Evolutionary conservation across 139 green algal genomes (phyloP).

Genomic region (Astrephomene gubernaculifera): DNA sequence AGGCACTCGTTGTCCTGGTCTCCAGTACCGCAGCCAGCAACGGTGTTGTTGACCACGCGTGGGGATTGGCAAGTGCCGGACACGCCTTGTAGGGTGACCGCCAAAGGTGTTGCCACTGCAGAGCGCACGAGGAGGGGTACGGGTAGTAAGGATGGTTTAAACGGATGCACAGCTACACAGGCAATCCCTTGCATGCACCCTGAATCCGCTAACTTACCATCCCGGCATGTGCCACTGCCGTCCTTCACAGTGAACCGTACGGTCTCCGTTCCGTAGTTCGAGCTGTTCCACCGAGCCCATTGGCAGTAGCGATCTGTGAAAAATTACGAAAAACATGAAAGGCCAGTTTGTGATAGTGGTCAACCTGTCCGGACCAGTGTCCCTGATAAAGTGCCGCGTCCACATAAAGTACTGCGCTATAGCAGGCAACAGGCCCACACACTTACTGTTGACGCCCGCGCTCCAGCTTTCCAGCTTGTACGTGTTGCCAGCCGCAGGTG

Average conservation of each 20-base stretch:
- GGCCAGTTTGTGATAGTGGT: neutral
- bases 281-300: slow-evolving; percentile 1
- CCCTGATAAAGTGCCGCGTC: neutral
- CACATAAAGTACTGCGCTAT: neutral
- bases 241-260: slow-evolving; percentile 5
- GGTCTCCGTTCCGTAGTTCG: neutral
- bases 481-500: neutral
- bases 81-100: neutral
- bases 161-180: neutral
- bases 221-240: neutral
- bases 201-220: neutral
- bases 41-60: neutral
- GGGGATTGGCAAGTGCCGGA: neutral
- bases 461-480: neutral
- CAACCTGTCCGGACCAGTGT: neutral
- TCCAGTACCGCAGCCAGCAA: neutral
- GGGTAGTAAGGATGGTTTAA: neutral
- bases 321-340: neutral
- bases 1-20: slow-evolving; percentile 1
- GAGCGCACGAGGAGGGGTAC: neutral
- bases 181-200: neutral
- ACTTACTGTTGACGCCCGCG: neutral
- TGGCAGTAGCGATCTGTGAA: slow-evolving; percentile 1
- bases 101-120: neutral
- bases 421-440: neutral